Percentiles rank a stretch among this genome's conserved stretches.
These are phyloP conservation scores for Craspedostauros australis DNA, from an alignment of 108 stramenopile species.

Conservation along the genomic window DNA sequence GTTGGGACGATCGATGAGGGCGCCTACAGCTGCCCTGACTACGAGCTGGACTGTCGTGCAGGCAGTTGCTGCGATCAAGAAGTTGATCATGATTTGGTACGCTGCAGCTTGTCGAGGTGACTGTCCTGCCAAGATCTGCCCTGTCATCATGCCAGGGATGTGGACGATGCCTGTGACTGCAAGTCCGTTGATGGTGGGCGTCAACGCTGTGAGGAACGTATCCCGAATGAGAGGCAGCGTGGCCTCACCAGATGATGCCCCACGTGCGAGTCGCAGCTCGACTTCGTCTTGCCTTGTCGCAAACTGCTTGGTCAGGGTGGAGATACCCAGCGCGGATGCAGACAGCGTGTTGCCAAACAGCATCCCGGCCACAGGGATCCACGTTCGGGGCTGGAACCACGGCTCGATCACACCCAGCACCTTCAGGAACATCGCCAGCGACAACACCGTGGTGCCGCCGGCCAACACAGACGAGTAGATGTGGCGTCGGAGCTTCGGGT, in stretches of 20 bases:
- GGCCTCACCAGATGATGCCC: slow-evolving; percentile 27
- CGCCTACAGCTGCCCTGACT: slow-evolving; percentile 32
- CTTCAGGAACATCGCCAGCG: slow-evolving; percentile 2
- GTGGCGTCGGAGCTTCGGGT: slow-evolving; percentile 14
- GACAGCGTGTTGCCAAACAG: slow-evolving; percentile 64
- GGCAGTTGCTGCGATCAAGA: slow-evolving; percentile 52
- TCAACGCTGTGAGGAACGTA: slow-evolving; percentile 25
- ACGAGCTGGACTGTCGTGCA: slow-evolving; percentile 26
- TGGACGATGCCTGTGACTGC: slow-evolving; percentile 74
- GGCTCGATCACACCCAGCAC: slow-evolving; percentile 11
- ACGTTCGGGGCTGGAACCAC: slow-evolving; percentile 25
- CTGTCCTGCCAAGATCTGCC: slow-evolving; percentile 81
- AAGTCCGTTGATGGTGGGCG: slow-evolving; percentile 64
- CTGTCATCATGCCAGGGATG: slow-evolving; percentile 94
- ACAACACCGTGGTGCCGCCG: slow-evolving; percentile 4
- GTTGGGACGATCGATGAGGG: slow-evolving; percentile 8
- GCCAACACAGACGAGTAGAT: slow-evolving; percentile 7
- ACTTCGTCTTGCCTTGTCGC: slow-evolving; percentile 31
- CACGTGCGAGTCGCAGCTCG: slow-evolving; percentile 33
- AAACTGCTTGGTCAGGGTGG: slow-evolving; percentile 33
- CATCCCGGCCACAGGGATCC: slow-evolving; percentile 82
- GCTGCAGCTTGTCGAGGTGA: slow-evolving; percentile 67
- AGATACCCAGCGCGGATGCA: slow-evolving; percentile 25
- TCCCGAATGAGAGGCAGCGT: slow-evolving; percentile 12
- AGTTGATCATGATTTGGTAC: slow-evolving; percentile 82